These are phyloP conservation scores for Dicorynia guianensis DNA, from an alignment of 306 rosid genomes.

Conservation along the genomic window DNA sequence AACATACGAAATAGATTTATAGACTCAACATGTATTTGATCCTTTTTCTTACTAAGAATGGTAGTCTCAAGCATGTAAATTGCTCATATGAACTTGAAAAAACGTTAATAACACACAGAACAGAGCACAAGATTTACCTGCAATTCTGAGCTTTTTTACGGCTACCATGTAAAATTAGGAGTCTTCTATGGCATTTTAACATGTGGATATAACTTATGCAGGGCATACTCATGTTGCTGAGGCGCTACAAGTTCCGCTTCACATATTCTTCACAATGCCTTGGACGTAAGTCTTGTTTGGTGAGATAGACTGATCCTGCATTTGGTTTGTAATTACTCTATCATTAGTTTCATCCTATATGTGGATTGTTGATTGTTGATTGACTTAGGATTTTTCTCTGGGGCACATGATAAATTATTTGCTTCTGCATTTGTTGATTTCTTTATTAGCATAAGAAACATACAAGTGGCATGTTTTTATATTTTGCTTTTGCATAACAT, in stretches of 20 bases:
- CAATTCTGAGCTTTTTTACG: constrained; percentile 18
- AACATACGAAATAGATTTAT: constrained; percentile 16
- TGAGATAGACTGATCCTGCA: constrained; percentile 43
- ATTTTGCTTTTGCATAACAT: constrained; percentile 11
- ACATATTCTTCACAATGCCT: constrained; percentile 95
- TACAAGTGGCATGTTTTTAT: constrained; percentile 9
- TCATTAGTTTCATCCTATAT: constrained; percentile 13
- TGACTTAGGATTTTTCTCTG: constrained; percentile 31
- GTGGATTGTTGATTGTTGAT: constrained; percentile 21
- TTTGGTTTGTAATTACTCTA: constrained; percentile 3
- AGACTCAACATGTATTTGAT: constrained; percentile 16
- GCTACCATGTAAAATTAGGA: constrained; percentile 8
- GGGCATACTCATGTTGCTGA: constrained; percentile 95
- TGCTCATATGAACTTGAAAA: constrained; percentile 28
- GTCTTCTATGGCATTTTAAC: constrained; percentile 37
- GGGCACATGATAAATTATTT: constrained; percentile 1
- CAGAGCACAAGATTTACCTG: constrained; percentile 27
- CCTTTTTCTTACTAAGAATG: constrained; percentile 27
- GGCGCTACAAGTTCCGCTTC: constrained; percentile 73
- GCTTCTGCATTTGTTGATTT: constrained; percentile 8
- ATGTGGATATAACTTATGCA: constrained; percentile 52
- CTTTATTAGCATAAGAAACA: not conserved
- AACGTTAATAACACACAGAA: constrained; percentile 9
- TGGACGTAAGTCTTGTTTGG: constrained; percentile 91
- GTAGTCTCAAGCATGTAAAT: constrained; percentile 14